phyloP scores from a whole-genome alignment of 1,284 basidiomycete species.

The Marasmius fiardii region DNA sequence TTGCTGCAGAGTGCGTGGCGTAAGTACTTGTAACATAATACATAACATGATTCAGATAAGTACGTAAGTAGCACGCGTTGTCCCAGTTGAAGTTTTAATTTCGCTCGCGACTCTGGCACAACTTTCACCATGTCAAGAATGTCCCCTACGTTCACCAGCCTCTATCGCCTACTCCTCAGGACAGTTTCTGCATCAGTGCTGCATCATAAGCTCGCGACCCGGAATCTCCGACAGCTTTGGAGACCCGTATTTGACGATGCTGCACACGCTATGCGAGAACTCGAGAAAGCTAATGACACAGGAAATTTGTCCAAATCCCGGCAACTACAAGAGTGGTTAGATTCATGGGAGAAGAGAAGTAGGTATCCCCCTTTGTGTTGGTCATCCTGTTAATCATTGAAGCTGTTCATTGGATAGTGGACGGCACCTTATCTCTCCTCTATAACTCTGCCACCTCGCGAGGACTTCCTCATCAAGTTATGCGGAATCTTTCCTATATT shows the following conservation, averaged over 20 bases:
- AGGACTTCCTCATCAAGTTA: constrained; percentile 57
- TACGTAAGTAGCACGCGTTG: no score
- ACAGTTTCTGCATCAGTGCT: constrained; percentile 61
- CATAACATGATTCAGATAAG: no score
- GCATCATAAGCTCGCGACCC: constrained; percentile 41
- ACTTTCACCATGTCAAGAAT: constrained; percentile 22
- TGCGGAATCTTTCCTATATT: constrained; percentile 47
- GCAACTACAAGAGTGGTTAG: constrained; percentile 39
- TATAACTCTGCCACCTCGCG: constrained; percentile 53
- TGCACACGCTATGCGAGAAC: constrained; percentile 35
- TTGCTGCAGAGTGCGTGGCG: no score
- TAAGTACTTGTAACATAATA: no score
- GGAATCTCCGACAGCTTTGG: constrained; percentile 46
- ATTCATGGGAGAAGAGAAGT: constrained; percentile 49
- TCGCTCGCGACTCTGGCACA: neutral
- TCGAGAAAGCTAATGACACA: constrained; percentile 28
- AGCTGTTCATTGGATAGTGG: constrained; percentile 36
- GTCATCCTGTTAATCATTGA: neutral
- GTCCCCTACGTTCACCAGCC: constrained; percentile 50
- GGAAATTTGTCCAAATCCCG: constrained; percentile 21
- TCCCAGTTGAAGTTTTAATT: no score
- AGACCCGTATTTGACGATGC: constrained; percentile 56
- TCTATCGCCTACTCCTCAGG: constrained; percentile 63
- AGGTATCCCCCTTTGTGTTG: constrained; percentile 10
- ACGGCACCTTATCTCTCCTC: constrained; percentile 52